Evolutionary conservation across 176 grass and related monocot genomes (phyloP).

Genomic region (Carex littledalei): DNA sequence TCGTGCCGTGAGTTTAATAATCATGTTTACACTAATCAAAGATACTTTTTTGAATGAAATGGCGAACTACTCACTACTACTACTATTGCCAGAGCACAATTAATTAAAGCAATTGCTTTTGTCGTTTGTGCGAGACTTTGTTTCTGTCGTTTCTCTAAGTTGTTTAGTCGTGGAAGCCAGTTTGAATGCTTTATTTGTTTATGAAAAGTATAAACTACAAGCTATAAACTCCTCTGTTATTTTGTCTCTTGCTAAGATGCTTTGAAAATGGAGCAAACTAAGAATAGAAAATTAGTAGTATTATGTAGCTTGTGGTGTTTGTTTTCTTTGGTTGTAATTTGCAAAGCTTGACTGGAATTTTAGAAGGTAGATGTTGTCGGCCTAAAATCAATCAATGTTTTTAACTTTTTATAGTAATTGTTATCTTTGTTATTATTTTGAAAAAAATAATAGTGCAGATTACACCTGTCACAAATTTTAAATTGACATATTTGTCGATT

Average conservation of each 20-base stretch:
- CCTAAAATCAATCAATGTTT: not conserved
- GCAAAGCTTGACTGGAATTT: not conserved
- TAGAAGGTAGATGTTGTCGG: not conserved
- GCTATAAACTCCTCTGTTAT: not conserved
- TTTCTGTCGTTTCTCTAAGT: constrained; percentile 15
- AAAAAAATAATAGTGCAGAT: not conserved
- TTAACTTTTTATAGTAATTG: not conserved
- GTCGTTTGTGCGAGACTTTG: constrained; percentile 18
- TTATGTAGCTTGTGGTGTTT: not conserved
- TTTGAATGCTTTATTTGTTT: not conserved
- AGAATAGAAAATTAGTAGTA: not conserved
- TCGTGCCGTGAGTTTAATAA: constrained; percentile 5
- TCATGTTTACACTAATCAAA: constrained; percentile 16
- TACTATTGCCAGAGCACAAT: constrained; percentile 2
- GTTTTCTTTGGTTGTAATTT: not conserved
- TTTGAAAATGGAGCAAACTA: not conserved
- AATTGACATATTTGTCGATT: not conserved
- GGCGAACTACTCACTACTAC: not conserved
- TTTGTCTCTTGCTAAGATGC: constrained; percentile 1
- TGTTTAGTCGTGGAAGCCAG: constrained; percentile 8
- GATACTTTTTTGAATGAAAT: constrained; percentile 9
- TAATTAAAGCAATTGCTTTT: constrained; percentile 11
- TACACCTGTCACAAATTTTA: not conserved
- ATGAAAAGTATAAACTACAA: not conserved
- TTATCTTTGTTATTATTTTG: not conserved